These are phyloP conservation scores for Salvia miltiorrhiza DNA, from an alignment of 257 asterid species.

Conservation along the genomic window DNA sequence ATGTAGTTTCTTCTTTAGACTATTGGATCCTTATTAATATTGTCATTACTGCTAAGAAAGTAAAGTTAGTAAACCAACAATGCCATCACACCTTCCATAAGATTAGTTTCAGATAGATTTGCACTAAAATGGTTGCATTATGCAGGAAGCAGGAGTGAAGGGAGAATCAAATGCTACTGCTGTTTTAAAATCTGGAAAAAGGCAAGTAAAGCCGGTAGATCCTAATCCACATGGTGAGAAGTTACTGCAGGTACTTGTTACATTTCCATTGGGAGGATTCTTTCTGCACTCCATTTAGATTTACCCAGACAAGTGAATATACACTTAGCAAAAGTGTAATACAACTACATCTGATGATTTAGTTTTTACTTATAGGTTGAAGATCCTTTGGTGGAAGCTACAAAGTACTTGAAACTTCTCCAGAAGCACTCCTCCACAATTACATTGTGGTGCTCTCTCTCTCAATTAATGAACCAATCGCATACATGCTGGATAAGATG, in stretches of 20 bases:
- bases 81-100: constrained; percentile 16
- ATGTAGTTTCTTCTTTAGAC: constrained; percentile 14
- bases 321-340: neutral
- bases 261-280: constrained; percentile 11
- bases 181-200: constrained; percentile 76
- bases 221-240: constrained; percentile 92
- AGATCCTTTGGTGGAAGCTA: constrained; percentile 87
- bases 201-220: constrained; percentile 80
- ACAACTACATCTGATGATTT: neutral
- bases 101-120: constrained; percentile 8
- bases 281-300: too few species aligned
- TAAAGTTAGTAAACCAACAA: constrained; percentile 30
- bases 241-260: constrained; percentile 61
- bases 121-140: constrained; percentile 13
- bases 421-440: constrained; percentile 93
- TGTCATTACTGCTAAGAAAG: constrained; percentile 99
- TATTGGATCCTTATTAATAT: too few species aligned
- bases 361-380: constrained; percentile 62
- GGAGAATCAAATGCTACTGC: constrained; percentile 67
- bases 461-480: too few species aligned
- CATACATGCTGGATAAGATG: too few species aligned
- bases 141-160: constrained; percentile 89
- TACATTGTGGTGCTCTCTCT: too few species aligned
- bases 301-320: neutral
- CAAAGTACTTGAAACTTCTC: constrained; percentile 89